Evolutionary conservation across 1,284 basidiomycete species (phyloP).

Genomic region (Malassezia equina): DNA sequence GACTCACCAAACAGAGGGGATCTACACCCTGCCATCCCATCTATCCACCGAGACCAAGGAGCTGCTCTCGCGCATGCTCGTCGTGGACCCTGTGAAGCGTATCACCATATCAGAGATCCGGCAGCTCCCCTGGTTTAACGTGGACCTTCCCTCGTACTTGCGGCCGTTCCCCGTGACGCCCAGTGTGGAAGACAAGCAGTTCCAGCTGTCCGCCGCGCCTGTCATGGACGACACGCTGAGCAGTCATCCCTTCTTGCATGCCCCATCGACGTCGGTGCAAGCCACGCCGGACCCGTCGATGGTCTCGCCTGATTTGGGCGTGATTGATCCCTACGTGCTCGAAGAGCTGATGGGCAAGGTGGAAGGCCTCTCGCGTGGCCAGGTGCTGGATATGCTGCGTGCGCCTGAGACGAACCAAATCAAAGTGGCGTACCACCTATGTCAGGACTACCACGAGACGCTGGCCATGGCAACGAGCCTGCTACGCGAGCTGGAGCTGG

Average conservation of each 20-base stretch:
- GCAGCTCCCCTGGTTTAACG: constrained; percentile 44
- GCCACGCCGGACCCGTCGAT: constrained; percentile 2
- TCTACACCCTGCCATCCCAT: constrained; percentile 41
- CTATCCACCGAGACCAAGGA: constrained; percentile 41
- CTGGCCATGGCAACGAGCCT: constrained; percentile 56
- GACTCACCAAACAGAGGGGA: constrained; percentile 22
- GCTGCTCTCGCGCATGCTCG: constrained; percentile 43
- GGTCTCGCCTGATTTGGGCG: constrained; percentile 56
- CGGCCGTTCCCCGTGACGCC: constrained; percentile 70
- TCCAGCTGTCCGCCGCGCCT: constrained; percentile 49
- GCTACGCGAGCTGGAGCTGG: constrained; percentile 13
- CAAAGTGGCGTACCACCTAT: constrained; percentile 89
- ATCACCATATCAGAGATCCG: constrained; percentile 45
- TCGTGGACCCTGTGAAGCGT: constrained; percentile 47
- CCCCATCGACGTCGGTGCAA: not conserved
- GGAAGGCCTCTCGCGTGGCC: constrained; percentile 65
- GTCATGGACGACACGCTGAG: constrained; percentile 16
- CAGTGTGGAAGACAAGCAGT: constrained; percentile 51
- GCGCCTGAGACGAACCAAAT: constrained; percentile 84
- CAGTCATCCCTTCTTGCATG: not conserved
- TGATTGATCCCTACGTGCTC: constrained; percentile 79
- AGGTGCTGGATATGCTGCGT: constrained; percentile 73
- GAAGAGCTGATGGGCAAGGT: constrained; percentile 69
- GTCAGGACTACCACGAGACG: constrained; percentile 75
- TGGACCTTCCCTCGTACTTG: constrained; percentile 40